Evolutionary conservation across 352 stramenopile genomes (phyloP), one percentile per base, ranked within the genome.

Genomic region (Pythium utonaiense): DNA sequence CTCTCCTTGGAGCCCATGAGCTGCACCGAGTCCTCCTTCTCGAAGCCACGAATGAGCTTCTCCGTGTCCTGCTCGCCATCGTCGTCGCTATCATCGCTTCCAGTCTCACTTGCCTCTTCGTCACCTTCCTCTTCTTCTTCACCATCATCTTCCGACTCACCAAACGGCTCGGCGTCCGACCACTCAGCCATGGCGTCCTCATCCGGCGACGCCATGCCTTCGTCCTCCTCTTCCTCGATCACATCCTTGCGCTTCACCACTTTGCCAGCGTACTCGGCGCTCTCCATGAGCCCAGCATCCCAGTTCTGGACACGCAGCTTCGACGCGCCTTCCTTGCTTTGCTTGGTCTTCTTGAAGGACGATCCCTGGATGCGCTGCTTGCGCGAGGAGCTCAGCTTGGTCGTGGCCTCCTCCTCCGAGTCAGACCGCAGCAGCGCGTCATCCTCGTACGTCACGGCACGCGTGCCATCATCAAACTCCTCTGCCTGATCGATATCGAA

Each of bases 81-180:
- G 8, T 77, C 77, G 12, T 70, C 72, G 9, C 77, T 69, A 5
- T 75, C 69, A 6, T 80, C 67, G 0, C 73, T 66, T 6, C 73
- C 65, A 4, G 67, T 62, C 4, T 76, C 68, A 3, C 72, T 70
- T 1, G 44, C 44, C 1, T 74, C 60, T 1, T 66, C 66, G 1
- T 75, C 66, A 17, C 74, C 67, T 1, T 66, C 66, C 1, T 75
- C 66, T n/a, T 75, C 67, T 8, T 69, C 69, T 6, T 66, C 53
- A 2, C 70, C 67, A 42, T 79, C 70, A 28, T 58, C 64, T n/a
- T 89, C 84, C 9, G 83, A 93, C 3, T 57, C 75, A 5, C 78
- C 86, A 44, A 95, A 95, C 6, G 82, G 82, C 69, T 95, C 80
- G 0, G 80, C 86, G 17, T 93, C 86, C 0, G 86, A 93, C 86